Base-by-base conservation (phyloP, 2,329 filamentous ascomycete species). In the Domatiomyces globalis region DNA sequence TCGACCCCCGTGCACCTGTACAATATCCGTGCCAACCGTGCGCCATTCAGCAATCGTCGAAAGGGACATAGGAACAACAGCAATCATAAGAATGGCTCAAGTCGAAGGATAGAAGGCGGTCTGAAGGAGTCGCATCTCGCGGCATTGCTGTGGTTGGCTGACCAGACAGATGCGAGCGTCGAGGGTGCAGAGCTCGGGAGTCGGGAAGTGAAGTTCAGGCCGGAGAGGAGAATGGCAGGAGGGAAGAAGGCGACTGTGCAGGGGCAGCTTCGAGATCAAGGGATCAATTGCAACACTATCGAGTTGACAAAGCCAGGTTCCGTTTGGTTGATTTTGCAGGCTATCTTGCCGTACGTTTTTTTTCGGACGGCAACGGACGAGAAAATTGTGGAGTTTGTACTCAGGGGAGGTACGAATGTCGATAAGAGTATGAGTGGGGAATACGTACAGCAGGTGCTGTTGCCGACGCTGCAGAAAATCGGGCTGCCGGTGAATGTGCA, bases 371-470 rank as follows among this genome's bases (percentile, higher is more conserved):
- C 17, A 3, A 45, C 7, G 17, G n/a, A 43, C n/a, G 22, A 48
- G 19, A 18, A 48, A 18, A 18, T 43, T 10, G 63, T 71, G 47
- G 62, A 58, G 18, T 56, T 81, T 7, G 68, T 62, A 1, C 70
- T 81, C 36, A 72, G 66, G 7, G 79, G 79, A 5, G 78, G 78
- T 6, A 81, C 78, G 0, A 80, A 81, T 56, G 73, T 77, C 1
- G 72, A 72, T 1, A 58, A 57, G 42, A 53, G 51, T 6, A 57
- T 57, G 6, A 77, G 74, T 2, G 71, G 70, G 59, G 78, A 81
- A 47, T 81, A 80, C 57, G 65, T 77, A 8, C 54, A 64, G 2
- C 72, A 79, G 58, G 77, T 81, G 2, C 67, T 81, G 5, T 59
- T 75, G 2, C 78, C 78, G 0, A 75, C 73, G 51, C 70, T 80